A percentile compares a stretch with the other conserved stretches of the same genome.
Conservation (phyloP, 495 filamentous ascomycete genomes). For the Durotheca rogersii region DNA sequence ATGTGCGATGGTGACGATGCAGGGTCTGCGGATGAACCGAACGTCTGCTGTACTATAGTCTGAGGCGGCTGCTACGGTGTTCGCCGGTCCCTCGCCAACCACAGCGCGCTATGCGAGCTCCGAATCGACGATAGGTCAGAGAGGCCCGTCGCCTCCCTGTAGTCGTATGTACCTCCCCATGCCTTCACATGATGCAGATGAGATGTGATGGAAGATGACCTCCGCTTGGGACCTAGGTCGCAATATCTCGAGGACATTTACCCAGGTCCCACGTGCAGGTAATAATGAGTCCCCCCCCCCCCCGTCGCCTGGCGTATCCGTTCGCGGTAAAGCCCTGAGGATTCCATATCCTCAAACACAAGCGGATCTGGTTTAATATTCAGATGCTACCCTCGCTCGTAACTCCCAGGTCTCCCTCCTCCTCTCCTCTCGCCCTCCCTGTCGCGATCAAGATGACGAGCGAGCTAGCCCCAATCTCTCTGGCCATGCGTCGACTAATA, state of each 20-base stretch:
- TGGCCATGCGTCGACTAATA: conserved; percentile 15
- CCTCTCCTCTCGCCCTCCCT: not conserved
- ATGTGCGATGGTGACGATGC: conserved; percentile 20
- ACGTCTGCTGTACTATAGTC: conserved; percentile 1
- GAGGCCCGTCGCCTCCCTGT: too few relatives aligned
- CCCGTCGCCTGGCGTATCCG: conserved; percentile 17
- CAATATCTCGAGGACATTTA: conserved; percentile 22
- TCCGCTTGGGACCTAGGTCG: conserved; percentile 9
- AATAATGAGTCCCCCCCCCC: conserved; percentile 21
- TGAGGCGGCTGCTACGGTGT: conserved; percentile 6
- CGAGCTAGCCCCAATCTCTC: too few relatives aligned
- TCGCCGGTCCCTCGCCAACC: conserved; percentile 10
- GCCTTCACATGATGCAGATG: conserved; percentile 23
- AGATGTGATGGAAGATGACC: conserved; percentile 22
- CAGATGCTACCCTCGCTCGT: conserved; percentile 13
- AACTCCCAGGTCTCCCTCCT: not conserved
- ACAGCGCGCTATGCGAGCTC: not conserved
- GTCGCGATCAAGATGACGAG: conserved; percentile 26
- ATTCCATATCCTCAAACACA: conserved; percentile 11
- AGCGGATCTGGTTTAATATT: conserved; percentile 29
- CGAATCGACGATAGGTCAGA: conserved; percentile 1
- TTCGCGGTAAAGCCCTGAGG: conserved; percentile 24
- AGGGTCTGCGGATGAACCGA: conserved; percentile 21
- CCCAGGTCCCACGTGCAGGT: conserved; percentile 33
- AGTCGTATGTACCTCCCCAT: too few relatives aligned